Base-by-base conservation (phyloP, 164 flowering plant genomes). In the Hamamelis virginiana region DNA sequence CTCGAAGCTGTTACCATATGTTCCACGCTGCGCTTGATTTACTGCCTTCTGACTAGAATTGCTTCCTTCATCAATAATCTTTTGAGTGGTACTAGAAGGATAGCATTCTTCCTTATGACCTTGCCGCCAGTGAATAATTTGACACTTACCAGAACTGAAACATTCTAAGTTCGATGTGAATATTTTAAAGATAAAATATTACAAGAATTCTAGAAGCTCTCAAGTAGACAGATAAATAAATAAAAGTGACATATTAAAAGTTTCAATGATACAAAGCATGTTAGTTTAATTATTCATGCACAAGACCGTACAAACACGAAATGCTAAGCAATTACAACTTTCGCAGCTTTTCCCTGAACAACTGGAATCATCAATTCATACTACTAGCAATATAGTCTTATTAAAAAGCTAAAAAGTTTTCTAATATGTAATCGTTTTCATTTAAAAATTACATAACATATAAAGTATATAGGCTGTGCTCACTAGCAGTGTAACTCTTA, bases 91-190 rank as follows among this genome's bases (percentile, higher is more conserved):
- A 26, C 26, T 47, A 38, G 55, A 61, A 65, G 77, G 74, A 43
- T 43, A 65, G 44, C 77, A 74, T 59, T 74, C 59, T 18, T 69
- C 61, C n/a, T 66, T 74, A 58, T 74, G 77, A 41, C 77, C 77
- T 60, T 63, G 52, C 18, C 77, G 72, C 77, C 77, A 74, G 56
- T 74, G 77, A 41, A 59, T 41, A 62, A 74, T 69, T 69, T 74
- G 77, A 52, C 77, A 74, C 44, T 74, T 74, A 0, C 61, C 77
- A 27, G 77, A 74, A 64, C 77, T 74, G 65, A 59, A 51, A 48
- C 45, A 68, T 48, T 43, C 26, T 51, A 56, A 73, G 70, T 22
- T 5, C 19, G 70, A 44, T 18, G 50, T 21, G 52, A 44, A 44
- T 45, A 13, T 62, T 23, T 9, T 15, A 62, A 44, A 16, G 1